These are phyloP conservation scores for Scleromitrula shiraiana DNA, from an alignment of 2,329 filamentous ascomycete species.

Conservation along the genomic window DNA sequence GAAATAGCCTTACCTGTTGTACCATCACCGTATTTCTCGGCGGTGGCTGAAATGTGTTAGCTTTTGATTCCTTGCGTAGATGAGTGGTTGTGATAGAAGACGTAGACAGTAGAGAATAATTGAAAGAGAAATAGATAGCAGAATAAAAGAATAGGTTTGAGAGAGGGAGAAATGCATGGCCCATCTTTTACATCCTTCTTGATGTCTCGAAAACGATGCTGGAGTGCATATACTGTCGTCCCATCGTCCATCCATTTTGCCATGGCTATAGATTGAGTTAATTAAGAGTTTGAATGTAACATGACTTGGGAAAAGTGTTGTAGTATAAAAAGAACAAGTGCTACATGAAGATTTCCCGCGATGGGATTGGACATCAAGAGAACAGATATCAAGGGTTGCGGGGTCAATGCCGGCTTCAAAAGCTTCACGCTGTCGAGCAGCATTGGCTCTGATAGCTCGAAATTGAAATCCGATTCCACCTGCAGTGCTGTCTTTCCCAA, in stretches of 20 bases:
- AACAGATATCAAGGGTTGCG: slow-evolving; percentile 16
- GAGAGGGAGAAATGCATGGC: neutral
- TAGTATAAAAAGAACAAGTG: slow-evolving; percentile 3
- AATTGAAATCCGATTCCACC: slow-evolving; percentile 55
- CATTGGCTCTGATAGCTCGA: slow-evolving; percentile 45
- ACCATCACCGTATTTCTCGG: slow-evolving; percentile 21
- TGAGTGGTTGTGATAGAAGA: slow-evolving; percentile 8
- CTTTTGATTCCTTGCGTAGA: slow-evolving; percentile 8
- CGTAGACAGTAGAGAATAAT: slow-evolving; percentile 12
- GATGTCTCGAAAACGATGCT: slow-evolving; percentile 27
- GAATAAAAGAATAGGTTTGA: neutral
- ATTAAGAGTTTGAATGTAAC: slow-evolving; percentile 9
- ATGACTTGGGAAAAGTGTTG: neutral
- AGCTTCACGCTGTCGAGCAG: slow-evolving; percentile 39
- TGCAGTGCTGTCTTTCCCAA: slow-evolving; percentile 47
- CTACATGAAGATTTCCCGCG: slow-evolving; percentile 8
- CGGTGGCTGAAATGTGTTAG: slow-evolving; percentile 27
- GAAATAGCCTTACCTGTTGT: slow-evolving; percentile 25
- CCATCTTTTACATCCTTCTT: slow-evolving; percentile 19
- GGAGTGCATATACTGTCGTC: slow-evolving; percentile 18
- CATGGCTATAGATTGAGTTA: slow-evolving; percentile 19
- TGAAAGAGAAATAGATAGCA: neutral
- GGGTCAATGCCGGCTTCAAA: slow-evolving; percentile 41
- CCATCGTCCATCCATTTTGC: slow-evolving; percentile 20
- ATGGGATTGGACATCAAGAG: slow-evolving; percentile 5